A percentile compares a stretch with the other conserved stretches of the same genome.
Evolutionary conservation across 768 basidiomycete genomes (phyloP).

Genomic region (Strobilomyces echinocephalus): DNA sequence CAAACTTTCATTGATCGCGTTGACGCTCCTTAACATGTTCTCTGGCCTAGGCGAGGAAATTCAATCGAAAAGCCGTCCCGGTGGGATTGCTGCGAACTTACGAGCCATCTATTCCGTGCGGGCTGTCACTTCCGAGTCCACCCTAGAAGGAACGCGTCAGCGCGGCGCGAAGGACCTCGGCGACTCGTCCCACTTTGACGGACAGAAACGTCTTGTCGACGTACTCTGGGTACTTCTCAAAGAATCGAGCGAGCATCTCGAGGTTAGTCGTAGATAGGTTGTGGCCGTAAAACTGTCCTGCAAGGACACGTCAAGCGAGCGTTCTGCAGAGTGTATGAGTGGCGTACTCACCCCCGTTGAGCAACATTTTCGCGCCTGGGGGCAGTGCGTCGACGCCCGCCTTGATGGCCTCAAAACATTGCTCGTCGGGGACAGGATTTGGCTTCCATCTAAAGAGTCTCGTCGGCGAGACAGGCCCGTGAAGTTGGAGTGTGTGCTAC

Average conservation of each 20-base stretch:
- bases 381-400: slow-evolving; percentile 42
- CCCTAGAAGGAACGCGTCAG: slow-evolving; percentile 7
- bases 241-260: slow-evolving; percentile 48
- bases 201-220: slow-evolving; percentile 35
- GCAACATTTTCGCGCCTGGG: slow-evolving; percentile 41
- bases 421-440: slow-evolving; percentile 47
- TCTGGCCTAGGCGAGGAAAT: slow-evolving; percentile 22
- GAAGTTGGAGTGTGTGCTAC: background rate
- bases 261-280: slow-evolving; percentile 40
- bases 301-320: background rate
- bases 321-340: too few species aligned
- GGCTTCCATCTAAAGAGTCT: slow-evolving; percentile 36
- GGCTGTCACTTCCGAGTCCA: background rate
- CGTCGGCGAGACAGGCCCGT: background rate
- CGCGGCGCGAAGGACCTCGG: too few species aligned
- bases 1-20: slow-evolving; percentile 40
- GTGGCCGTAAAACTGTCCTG: slow-evolving; percentile 56
- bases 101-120: slow-evolving; percentile 24
- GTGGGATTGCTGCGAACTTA: slow-evolving; percentile 6
- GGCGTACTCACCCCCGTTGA: slow-evolving; percentile 42
- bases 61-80: background rate
- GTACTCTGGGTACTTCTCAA: slow-evolving; percentile 36
- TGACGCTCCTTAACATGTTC: slow-evolving; percentile 43
- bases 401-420: slow-evolving; percentile 59
- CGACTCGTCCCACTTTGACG: slow-evolving; percentile 24